Base-by-base conservation (phyloP, 345 rosid species). In the Nasturtium officinale region DNA sequence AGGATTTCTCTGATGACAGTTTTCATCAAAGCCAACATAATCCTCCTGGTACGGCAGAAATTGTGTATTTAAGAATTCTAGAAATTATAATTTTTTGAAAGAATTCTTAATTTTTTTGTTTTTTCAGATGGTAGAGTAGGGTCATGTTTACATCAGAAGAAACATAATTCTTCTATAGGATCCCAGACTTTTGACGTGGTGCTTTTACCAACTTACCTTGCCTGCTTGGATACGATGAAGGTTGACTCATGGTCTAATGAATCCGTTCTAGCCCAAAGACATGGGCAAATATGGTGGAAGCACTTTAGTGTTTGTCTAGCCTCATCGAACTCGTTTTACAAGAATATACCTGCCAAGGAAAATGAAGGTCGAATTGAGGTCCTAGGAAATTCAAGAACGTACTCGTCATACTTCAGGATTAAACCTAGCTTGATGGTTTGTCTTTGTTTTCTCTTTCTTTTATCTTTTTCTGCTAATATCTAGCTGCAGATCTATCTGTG, bases 281-380 rank as follows among this genome's bases (percentile, higher is more conserved):
- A 74, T 51, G 89, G 83, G 67, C 82, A 80, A 45, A 68, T 78
- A 76, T 91, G 96, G 99, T 77, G 67, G 82, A 95, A 84, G 84
- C 82, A 78, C 78, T 90, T 88, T 78, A 91, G 87, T 69, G 54
- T 77, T 50, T 88, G 83, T 84, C 81, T 95, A 47, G 87, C 85
- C 73, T 52, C 85, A 62, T 85, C 96, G 7, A 83, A 81, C 79
- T 77, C 73, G 20, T 83, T 85, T 61, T 81, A 69, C 73, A 83
- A 72, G 70, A 86, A 83, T 79, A 57, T 83, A 18, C 77, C 80
- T 62, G 79, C 75, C 45, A 85, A 81, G 80, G 86, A 83, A 55
- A 73, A 64, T 71, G 90, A 88, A 82, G 90, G 96, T 28, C 90
- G 96, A 59, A 82, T 91, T 26, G 96, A 90, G 67, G 79, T 86